Evolutionary conservation across 169 alveolate genomes (phyloP).

Genomic region (Theileria annulata): DNA sequence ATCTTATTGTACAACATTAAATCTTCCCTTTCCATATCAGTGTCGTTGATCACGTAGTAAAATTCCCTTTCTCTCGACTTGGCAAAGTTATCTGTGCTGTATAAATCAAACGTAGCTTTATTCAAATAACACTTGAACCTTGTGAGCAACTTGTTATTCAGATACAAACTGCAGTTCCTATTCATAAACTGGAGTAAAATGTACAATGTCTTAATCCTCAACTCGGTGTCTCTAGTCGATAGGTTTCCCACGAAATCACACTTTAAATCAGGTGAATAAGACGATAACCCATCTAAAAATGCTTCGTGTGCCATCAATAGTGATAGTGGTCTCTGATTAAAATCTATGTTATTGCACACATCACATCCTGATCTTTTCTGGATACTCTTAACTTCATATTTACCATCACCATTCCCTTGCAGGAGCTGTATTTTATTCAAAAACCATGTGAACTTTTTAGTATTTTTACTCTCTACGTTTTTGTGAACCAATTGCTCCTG

Average conservation of each 20-base stretch:
- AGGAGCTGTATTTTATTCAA: background rate
- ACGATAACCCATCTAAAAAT: slow-evolving; percentile 36
- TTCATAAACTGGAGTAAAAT: slow-evolving; percentile 37
- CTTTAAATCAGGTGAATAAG: background rate
- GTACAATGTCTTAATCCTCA: slow-evolving; percentile 32
- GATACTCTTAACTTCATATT: background rate
- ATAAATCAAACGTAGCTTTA: slow-evolving; percentile 18
- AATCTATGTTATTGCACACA: slow-evolving; percentile 35
- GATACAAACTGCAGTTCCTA: slow-evolving; percentile 23
- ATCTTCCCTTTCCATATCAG: slow-evolving; percentile 47
- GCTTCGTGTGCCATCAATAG: slow-evolving; percentile 55
- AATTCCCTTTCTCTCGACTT: background rate
- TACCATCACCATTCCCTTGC: background rate
- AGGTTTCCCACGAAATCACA: slow-evolving; percentile 51
- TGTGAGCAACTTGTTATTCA: slow-evolving; percentile 23
- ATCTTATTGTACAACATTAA: slow-evolving; percentile 50
- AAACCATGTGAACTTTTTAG: background rate
- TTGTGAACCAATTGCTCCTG: background rate
- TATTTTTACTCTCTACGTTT: background rate
- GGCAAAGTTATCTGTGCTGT: slow-evolving; percentile 1
- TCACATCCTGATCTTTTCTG: slow-evolving; percentile 5
- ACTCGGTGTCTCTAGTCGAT: slow-evolving; percentile 19
- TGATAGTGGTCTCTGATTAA: slow-evolving; percentile 42
- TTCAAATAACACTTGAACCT: slow-evolving; percentile 32
- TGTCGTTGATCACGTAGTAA: slow-evolving; percentile 16